Base-by-base conservation (phyloP, 2,329 filamentous ascomycete genomes). In the Cephalotrichum gorgonifer region DNA sequence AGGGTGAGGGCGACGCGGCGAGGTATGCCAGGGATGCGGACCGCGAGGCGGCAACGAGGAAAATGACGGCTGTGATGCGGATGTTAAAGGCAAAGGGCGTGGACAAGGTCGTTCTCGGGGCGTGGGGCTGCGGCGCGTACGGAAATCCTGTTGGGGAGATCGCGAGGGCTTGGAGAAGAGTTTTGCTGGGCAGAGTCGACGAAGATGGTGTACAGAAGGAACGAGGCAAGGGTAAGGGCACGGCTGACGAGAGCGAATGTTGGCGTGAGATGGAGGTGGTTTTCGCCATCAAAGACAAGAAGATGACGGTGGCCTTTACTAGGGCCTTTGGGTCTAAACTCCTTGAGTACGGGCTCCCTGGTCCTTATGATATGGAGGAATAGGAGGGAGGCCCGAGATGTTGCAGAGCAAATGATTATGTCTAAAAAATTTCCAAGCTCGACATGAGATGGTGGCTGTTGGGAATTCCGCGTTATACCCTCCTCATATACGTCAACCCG, bases 121-220 rank as follows among this genome's bases (percentile, higher is more conserved):
- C 80, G 0, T 83, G 79, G 78, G 81, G 81, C 0, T 83, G 79
- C 52, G 80, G 80, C 3, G 77, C 77, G 0, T 79, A 81, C 50
- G 78, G 77, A 0, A 83, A 84, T 53, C 81, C 80, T 0, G 71
- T 80, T 0, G 63, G 63, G 2, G 78, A 83, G 59, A 64, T 84
- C 27, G 79, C 79, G 14, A 62, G 65, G 17, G 69, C 74, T 1
- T 85, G 80, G 63, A 57, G 58, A 12, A 64, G 63, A 33, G 61
- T 62, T 1, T 49, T 66, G 2, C 26, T 55, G n/a, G 55, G 52
- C 0, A 57, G 31, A 26, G 51, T 53, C 6, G 54, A 52, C 2
- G 44, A 41, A 2, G 50, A 55, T 49, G 42, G 45, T 27, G 54
- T 48, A 43, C 51, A 44, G 53, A 58, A 54, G 57, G 58, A 51